A percentile compares a stretch with the other conserved stretches of the same genome.
These are phyloP conservation scores for Nectriaceae sp. DNA, from an alignment of 2,329 filamentous ascomycete species.

Conservation along the genomic window DNA sequence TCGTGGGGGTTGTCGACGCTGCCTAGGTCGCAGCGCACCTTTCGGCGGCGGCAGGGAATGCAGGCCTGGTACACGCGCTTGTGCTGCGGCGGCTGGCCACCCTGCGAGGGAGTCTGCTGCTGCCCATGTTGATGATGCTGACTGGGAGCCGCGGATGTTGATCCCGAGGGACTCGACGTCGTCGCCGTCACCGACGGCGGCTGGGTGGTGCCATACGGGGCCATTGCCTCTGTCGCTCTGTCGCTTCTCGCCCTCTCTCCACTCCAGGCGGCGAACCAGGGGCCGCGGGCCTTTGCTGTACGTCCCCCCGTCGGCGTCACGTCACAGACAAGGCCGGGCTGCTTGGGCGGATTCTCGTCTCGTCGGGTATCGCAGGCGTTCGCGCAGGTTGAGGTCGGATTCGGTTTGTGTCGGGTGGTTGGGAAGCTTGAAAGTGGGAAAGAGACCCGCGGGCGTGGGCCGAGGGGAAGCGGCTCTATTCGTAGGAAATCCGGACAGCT, in stretches of 20 bases:
- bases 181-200: constrained; percentile 21
- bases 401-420: constrained; percentile 39
- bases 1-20: constrained; percentile 93
- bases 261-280: constrained; percentile 15
- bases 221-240: constrained; percentile 14
- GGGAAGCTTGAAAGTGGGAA: constrained; percentile 27
- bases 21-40: constrained; percentile 64
- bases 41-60: constrained; percentile 62
- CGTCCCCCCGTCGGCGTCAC: no score
- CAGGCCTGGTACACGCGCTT: constrained; percentile 66
- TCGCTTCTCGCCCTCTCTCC: neutral
- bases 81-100: constrained; percentile 42
- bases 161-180: constrained; percentile 24
- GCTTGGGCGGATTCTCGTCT: neutral
- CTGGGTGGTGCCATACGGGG: constrained; percentile 25
- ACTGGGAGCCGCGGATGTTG: neutral
- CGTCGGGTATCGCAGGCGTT: neutral
- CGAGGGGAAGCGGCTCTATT: constrained; percentile 23
- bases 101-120: constrained; percentile 17
- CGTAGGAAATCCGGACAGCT: neutral
- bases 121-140: constrained; percentile 5
- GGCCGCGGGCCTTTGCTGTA: no score
- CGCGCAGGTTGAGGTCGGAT: constrained; percentile 11
- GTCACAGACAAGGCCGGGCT: neutral
- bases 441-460: constrained; percentile 19